These are phyloP conservation scores for Aspergillus calidoustus DNA, from an alignment of 2,329 filamentous ascomycete species.

Conservation along the genomic window DNA sequence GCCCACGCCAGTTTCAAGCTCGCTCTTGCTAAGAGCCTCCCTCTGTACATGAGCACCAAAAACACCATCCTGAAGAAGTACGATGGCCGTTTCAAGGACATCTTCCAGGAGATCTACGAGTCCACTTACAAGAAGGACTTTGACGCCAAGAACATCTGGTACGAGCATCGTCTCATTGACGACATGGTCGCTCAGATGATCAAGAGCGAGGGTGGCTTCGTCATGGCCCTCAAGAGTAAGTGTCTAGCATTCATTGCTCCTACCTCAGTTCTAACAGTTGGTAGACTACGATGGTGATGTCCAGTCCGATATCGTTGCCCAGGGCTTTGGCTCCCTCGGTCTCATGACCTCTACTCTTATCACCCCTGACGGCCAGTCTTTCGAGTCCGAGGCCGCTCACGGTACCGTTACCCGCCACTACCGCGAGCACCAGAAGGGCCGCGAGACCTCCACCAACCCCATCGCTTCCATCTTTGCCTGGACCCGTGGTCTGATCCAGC, in stretches of 20 bases:
- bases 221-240: slow-evolving; percentile 98
- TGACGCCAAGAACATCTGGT: slow-evolving; percentile 93
- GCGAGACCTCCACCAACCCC: slow-evolving; percentile 96
- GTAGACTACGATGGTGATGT: slow-evolving; percentile 98
- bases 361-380: slow-evolving; percentile 94
- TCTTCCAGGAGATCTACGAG: slow-evolving; percentile 97
- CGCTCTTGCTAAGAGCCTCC: slow-evolving; percentile 81
- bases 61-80: slow-evolving; percentile 99
- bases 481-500: slow-evolving; percentile 92
- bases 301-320: slow-evolving; percentile 96
- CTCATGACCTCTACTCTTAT: slow-evolving; percentile 98
- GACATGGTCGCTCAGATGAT: slow-evolving; percentile 99
- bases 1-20: slow-evolving; percentile 97
- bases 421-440: slow-evolving; percentile 98
- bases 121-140: slow-evolving; percentile 84
- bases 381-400: slow-evolving; percentile 97
- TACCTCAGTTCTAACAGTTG: not conserved
- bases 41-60: slow-evolving; percentile 99
- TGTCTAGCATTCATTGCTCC: not conserved
- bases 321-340: slow-evolving; percentile 96
- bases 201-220: slow-evolving; percentile 94
- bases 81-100: slow-evolving; percentile 98
- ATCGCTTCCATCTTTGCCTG: slow-evolving; percentile 99
- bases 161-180: slow-evolving; percentile 98
- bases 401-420: slow-evolving; percentile 98